phyloP scores from a whole-genome alignment of 2,329 filamentous ascomycete species.

The Aspergillus fumigatus region DNA sequence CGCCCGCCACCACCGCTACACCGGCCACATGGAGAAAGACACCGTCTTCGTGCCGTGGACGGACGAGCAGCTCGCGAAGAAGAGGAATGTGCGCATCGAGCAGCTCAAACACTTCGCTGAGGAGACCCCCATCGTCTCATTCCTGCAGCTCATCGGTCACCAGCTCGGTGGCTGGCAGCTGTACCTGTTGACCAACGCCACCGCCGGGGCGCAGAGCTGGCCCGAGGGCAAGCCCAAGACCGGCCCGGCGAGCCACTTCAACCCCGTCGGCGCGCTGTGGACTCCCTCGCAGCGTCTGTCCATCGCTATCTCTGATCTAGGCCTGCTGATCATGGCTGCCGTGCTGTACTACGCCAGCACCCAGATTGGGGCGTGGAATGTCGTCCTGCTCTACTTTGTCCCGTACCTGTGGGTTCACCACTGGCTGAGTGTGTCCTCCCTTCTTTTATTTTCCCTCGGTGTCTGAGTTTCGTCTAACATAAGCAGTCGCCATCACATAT shows the following conservation, averaged over 20 bases:
- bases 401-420: conserved; percentile 68
- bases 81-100: conserved; percentile 42
- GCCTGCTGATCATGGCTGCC: conserved; percentile 49
- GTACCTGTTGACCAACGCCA: conserved; percentile 59
- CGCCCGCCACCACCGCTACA: conserved; percentile 64
- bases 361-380: conserved; percentile 53
- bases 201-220: conserved; percentile 46
- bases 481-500: conserved; percentile 65
- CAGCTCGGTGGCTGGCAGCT: conserved; percentile 62
- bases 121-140: conserved; percentile 57
- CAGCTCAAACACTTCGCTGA: conserved; percentile 52
- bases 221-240: conserved; percentile 20
- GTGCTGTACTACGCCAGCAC: conserved; percentile 51
- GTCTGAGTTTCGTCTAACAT: conserved; percentile 1
- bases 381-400: conserved; percentile 57
- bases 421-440: conserved; percentile 55
- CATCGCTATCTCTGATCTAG: conserved; percentile 58
- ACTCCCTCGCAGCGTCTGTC: conserved; percentile 53
- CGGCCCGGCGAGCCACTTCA: conserved; percentile 50
- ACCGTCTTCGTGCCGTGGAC: conserved; percentile 59
- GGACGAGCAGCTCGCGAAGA: conserved; percentile 26
- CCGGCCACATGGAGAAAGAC: conserved; percentile 64
- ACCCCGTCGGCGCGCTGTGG: conserved; percentile 59
- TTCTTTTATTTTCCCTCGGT: not conserved
- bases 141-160: conserved; percentile 55